Evolutionary conservation across 1,139 yeast genomes (phyloP), one percentile per base, ranked within the genome.

Genomic region (Candida sojae): DNA sequence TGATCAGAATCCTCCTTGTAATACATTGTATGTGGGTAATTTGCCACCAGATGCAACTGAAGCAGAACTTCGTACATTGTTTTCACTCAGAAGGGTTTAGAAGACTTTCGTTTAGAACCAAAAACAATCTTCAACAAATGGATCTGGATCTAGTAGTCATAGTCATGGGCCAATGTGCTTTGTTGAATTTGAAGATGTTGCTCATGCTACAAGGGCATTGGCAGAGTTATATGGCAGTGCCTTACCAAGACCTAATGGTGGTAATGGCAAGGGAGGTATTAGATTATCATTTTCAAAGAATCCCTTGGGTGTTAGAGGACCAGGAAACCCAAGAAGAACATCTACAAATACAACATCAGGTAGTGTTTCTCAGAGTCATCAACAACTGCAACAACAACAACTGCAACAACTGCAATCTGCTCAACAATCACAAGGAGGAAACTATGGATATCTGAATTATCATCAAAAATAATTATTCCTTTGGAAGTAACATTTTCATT

Each of bases 1-100:
- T 2, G 99, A 93, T 68, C 99, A 93, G 69, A 93, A 93, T 62
- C 99, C 99, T 8, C 99, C 99, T 6, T 93, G 99, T 71, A 93
- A 93, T 66, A 93, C 99, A 0, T 75, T 93, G 49, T 93, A 93
- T 60, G 99, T 93, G 46, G 99, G 99, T 23, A 93, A 93, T 64
- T 77, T 93, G 59, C 99, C 99, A 3, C 97, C 97, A 9, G 97
- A 93, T 72, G 96, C 98, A 3, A 86, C 96, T 3, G 99, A 93
- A 64, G 88, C 88, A 51, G 99, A 93, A 67, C 79, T 93, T 56
- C 83, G 97, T 57, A 85, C 89, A 30, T 72, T 93, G 53, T 93
- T 93, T 65, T 81, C 95, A 26, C 91, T 11, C 97, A 93, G 61
- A 87, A 52, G 99, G 99, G 2, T 93, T 93, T 73, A 85, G 96